Percentiles rank a stretch among this genome's conserved stretches.
phyloP scores from a whole-genome alignment of 1,139 yeast genomes.

The Geotrichum reessii region DNA sequence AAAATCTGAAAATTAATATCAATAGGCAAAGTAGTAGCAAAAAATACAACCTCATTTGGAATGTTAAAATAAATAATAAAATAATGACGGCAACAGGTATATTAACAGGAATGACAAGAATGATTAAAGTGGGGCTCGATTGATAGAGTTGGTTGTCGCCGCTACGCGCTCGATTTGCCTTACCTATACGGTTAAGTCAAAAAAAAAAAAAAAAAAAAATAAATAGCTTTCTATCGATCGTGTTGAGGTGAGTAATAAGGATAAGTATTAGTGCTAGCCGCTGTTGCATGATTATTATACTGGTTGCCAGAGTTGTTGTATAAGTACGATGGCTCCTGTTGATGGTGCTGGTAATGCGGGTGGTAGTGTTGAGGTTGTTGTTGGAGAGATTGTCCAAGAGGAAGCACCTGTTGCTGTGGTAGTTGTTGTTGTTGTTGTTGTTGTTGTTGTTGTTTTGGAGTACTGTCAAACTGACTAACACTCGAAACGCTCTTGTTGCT shows the following conservation, averaged over 20 bases:
- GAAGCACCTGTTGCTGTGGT: conserved; percentile 2
- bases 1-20: neutral
- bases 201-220: no score
- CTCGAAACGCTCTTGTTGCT: neutral
- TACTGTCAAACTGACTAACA: neutral
- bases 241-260: neutral
- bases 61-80: neutral
- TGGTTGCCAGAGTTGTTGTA: conserved; percentile 12
- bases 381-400: conserved; percentile 5
- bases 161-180: neutral
- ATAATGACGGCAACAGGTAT: neutral
- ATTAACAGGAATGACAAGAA: neutral
- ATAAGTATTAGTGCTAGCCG: conserved; percentile 8
- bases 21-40: neutral
- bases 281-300: conserved; percentile 11
- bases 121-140: neutral
- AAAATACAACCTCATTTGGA: neutral
- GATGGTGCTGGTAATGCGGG: conserved; percentile 19
- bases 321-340: conserved; percentile 15
- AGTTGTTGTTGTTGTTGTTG: neutral
- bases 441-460: neutral
- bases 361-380: conserved; percentile 13
- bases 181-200: no score
- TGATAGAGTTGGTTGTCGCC: neutral
- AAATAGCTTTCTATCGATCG: neutral